Percentiles rank a stretch among this genome's conserved stretches.
These are phyloP conservation scores for Moricandia moricandioides DNA, from an alignment of 345 rosid species.

Conservation along the genomic window DNA sequence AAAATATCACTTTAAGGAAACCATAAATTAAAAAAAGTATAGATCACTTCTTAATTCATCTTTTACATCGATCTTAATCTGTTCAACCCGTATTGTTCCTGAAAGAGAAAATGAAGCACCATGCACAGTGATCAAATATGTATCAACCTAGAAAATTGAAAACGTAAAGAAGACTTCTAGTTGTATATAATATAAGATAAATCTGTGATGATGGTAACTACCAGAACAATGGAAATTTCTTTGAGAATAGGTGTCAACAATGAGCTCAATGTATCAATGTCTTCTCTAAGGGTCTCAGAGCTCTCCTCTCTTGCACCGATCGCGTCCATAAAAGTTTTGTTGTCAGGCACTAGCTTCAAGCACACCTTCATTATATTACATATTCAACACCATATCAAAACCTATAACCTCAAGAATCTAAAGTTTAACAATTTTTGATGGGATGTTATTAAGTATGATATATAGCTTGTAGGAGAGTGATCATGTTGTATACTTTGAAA, in stretches of 20 bases:
- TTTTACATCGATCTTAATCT: slow-evolving; percentile 53
- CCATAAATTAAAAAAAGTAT: background rate
- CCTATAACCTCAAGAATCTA: background rate
- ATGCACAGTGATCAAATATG: slow-evolving; percentile 6
- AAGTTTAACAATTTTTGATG: background rate
- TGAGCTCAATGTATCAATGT: slow-evolving; percentile 53
- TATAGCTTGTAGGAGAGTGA: no score
- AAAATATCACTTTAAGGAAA: no score
- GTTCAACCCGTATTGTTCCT: slow-evolving; percentile 61
- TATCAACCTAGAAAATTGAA: background rate
- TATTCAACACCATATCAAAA: background rate
- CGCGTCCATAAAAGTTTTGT: slow-evolving; percentile 52
- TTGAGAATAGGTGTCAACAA: slow-evolving; percentile 56
- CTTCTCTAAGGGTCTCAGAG: slow-evolving; percentile 50
- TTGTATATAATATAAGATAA: background rate
- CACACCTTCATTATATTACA: slow-evolving; percentile 52
- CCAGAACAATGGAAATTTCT: slow-evolving; percentile 65
- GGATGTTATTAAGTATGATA: background rate
- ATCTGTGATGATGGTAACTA: slow-evolving; percentile 23
- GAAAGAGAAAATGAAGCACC: slow-evolving; percentile 31
- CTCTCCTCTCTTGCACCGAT: slow-evolving; percentile 56
- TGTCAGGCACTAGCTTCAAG: slow-evolving; percentile 69
- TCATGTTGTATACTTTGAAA: slow-evolving; percentile 39
- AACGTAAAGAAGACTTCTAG: background rate
- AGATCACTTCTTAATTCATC: background rate